Percentiles rank a stretch among this genome's conserved stretches.
phyloP scores from a whole-genome alignment of 1,284 basidiomycete genomes.

The Tremellales sp. region DNA sequence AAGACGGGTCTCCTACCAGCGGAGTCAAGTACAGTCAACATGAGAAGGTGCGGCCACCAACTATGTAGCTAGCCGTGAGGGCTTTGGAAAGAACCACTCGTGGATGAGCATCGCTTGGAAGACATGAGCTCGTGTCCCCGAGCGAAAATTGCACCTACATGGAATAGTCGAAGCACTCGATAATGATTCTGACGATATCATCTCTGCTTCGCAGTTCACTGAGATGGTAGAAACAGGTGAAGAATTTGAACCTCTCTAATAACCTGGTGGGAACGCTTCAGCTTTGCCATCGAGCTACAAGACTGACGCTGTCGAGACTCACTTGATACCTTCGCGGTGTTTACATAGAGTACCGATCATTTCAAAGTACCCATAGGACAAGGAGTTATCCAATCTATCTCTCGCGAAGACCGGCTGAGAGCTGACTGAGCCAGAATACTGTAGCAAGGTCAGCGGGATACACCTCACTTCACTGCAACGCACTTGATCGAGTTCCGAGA shows the following conservation, averaged over 20 bases:
- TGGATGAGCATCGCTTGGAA: slow-evolving; percentile 79
- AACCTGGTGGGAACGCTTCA: slow-evolving; percentile 55
- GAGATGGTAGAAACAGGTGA: slow-evolving; percentile 91
- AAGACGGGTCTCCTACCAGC: slow-evolving; percentile 77
- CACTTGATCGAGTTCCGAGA: slow-evolving; percentile 89
- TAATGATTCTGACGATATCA: slow-evolving; percentile 84
- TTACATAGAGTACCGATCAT: slow-evolving; percentile 90
- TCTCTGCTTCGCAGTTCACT: slow-evolving; percentile 86
- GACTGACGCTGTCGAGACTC: slow-evolving; percentile 42
- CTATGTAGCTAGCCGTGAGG: slow-evolving; percentile 84
- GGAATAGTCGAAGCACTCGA: slow-evolving; percentile 86
- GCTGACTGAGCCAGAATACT: slow-evolving; percentile 49
- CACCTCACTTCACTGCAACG: slow-evolving; percentile 32
- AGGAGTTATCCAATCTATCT: slow-evolving; percentile 71
- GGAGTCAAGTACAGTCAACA: background rate
- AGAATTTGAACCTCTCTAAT: slow-evolving; percentile 85
- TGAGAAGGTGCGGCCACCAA: slow-evolving; percentile 33
- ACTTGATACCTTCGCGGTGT: slow-evolving; percentile 84
- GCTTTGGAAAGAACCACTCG: slow-evolving; percentile 89
- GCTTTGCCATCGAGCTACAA: background rate
- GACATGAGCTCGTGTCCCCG: background rate
- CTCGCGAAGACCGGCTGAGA: slow-evolving; percentile 77
- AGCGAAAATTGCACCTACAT: slow-evolving; percentile 56
- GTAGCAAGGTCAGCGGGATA: background rate
- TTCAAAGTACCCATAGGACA: slow-evolving; percentile 91